phyloP scores from a whole-genome alignment of 2,329 filamentous ascomycete genomes.

The Aspergillus aculeatinus region DNA sequence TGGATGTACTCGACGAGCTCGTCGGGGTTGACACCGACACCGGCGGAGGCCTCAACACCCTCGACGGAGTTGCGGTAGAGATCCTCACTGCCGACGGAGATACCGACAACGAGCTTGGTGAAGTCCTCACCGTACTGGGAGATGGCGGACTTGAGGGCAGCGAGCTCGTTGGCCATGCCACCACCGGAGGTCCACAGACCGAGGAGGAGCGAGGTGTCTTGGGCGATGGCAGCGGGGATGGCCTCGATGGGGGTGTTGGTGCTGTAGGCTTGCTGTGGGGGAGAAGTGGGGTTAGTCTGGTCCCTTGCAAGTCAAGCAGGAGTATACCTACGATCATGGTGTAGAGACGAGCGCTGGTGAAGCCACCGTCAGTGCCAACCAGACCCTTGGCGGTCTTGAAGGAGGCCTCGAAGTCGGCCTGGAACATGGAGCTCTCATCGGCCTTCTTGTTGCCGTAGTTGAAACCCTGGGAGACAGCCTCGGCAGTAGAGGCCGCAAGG shows the following conservation, averaged over 20 bases:
- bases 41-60: slow-evolving; percentile 62
- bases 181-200: slow-evolving; percentile 80
- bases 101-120: slow-evolving; percentile 63
- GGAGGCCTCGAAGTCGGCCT: slow-evolving; percentile 46
- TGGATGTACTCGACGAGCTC: slow-evolving; percentile 68
- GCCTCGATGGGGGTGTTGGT: slow-evolving; percentile 65
- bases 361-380: slow-evolving; percentile 36
- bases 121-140: slow-evolving; percentile 66
- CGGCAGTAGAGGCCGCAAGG: slow-evolving; percentile 31
- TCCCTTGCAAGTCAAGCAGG: not conserved
- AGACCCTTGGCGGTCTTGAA: slow-evolving; percentile 45
- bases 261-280: slow-evolving; percentile 50
- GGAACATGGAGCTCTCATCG: slow-evolving; percentile 42
- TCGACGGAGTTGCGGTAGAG: slow-evolving; percentile 75
- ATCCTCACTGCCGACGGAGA: slow-evolving; percentile 85
- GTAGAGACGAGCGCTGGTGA: slow-evolving; percentile 55
- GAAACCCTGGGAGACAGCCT: slow-evolving; percentile 47
- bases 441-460: slow-evolving; percentile 47
- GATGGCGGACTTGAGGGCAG: slow-evolving; percentile 69
- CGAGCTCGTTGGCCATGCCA: slow-evolving; percentile 70
- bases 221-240: slow-evolving; percentile 79
- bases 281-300: not conserved
- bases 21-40: slow-evolving; percentile 62
- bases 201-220: slow-evolving; percentile 74
- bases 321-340: slow-evolving; percentile 56